phyloP scores from a whole-genome alignment of 495 filamentous ascomycete species.

The Cenococcum geophilum region DNA sequence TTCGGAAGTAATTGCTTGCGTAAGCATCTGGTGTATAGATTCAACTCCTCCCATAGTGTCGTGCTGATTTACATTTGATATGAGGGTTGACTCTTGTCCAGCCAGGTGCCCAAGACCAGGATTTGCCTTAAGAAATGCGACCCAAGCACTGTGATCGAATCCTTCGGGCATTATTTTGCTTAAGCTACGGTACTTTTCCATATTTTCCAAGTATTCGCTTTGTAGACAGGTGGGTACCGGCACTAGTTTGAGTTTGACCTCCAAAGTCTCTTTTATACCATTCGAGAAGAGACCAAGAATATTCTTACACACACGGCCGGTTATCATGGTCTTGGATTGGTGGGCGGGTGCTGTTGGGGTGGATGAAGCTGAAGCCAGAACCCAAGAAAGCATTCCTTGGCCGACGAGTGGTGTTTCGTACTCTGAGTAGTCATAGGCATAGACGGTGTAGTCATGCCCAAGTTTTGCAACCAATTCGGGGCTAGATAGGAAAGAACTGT shows the following conservation, averaged over 20 bases:
- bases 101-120: conserved; percentile 23
- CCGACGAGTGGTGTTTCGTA: conserved; percentile 87
- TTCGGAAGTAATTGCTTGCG: conserved; percentile 5
- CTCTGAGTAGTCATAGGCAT: conserved; percentile 95
- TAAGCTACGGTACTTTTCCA: conserved; percentile 55
- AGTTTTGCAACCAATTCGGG: conserved; percentile 80
- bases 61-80: background rate
- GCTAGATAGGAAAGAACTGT: conserved; percentile 12
- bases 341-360: conserved; percentile 44
- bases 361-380: conserved; percentile 48
- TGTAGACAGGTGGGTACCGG: conserved; percentile 70
- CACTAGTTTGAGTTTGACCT: conserved; percentile 85
- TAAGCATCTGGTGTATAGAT: conserved; percentile 30
- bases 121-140: conserved; percentile 35
- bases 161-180: conserved; percentile 56
- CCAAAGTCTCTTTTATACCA: conserved; percentile 79
- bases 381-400: conserved; percentile 91
- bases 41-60: conserved; percentile 17
- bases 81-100: conserved; percentile 3
- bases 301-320: conserved; percentile 83
- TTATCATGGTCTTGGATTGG: conserved; percentile 69
- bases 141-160: conserved; percentile 65
- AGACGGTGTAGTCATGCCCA: conserved; percentile 90
- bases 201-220: conserved; percentile 59
- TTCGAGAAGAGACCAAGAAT: conserved; percentile 74